Evolutionary conservation across 164 flowering plant genomes (phyloP), one percentile per base, ranked within the genome.

Genomic region (Chimonanthus praecox): DNA sequence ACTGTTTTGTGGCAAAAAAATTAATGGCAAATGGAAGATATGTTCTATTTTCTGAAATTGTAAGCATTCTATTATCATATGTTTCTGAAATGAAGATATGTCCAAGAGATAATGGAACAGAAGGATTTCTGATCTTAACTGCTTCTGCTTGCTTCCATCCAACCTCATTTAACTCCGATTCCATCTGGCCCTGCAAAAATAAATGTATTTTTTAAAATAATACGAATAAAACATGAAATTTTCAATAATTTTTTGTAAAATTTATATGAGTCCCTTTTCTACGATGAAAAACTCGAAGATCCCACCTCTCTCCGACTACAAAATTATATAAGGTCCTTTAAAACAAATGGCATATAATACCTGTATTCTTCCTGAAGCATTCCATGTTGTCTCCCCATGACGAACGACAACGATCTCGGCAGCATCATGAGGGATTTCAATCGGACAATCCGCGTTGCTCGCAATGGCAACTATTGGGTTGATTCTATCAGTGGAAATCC

Each of bases 321-420:
- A 51, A 7, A 51, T 7, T 51, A 13, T 51, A 51, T 51, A 7
- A 7, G 13, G 58, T 1, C 13, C 58, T 33, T 33, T 33, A 1
- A 33, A 33, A 33, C 0, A 33, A 33, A 1, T 33, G 2, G 33
- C 33, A 33, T 33, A 33, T 33, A 44, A 6, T 71, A 90, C 92
- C 91, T 90, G 94, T 68, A 94, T 84, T 82, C 86, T 86, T 70
- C 89, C 84, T 69, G 80, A 85, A 7, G 85, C 83, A 78, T 94
- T 94, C 97, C 97, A 94, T 43, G 74, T 79, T 1, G 99, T 94
- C 80, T 94, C 99, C 1, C 99, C 99, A 58, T 94, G 99, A 64
- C 99, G 88, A 8, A 94, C 84, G 1, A 94, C 86, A 13, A 94
- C 74, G 58, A 94, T 85, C 86, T 94, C 99, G 2, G 93, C 80